Conservation (phyloP, 1,284 basidiomycete genomes). For the Puccinia polysora region DNA sequence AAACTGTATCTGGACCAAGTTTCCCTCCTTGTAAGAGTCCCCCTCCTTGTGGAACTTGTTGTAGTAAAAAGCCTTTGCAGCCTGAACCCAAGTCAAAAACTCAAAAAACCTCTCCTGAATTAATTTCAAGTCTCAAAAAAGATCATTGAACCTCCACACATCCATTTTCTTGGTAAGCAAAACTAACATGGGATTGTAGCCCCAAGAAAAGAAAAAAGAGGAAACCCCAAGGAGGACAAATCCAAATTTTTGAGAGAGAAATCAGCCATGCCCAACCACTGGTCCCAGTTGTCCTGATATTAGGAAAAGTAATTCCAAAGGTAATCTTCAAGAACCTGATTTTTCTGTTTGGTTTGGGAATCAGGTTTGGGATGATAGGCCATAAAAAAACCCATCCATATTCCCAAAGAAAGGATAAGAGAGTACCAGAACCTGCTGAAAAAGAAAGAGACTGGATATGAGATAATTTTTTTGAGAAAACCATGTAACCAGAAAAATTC, state of each 20-base stretch:
- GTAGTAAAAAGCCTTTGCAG: background rate
- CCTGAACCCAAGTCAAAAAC: background rate
- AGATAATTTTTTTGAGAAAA: slow-evolving; percentile 8
- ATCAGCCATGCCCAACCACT: slow-evolving; percentile 49
- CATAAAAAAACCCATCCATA: background rate
- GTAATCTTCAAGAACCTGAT: slow-evolving; percentile 37
- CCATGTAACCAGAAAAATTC: slow-evolving; percentile 15
- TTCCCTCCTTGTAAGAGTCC: too few species aligned
- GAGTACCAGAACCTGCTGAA: background rate
- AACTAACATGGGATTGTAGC: slow-evolving; percentile 52
- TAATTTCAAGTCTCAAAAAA: background rate
- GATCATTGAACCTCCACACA: slow-evolving; percentile 17
- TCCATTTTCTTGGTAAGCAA: background rate
- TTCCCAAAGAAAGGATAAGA: background rate
- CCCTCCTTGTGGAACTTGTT: too few species aligned
- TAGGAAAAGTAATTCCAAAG: slow-evolving; percentile 45
- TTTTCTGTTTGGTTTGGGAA: slow-evolving; percentile 4
- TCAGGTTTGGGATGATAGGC: slow-evolving; percentile 24
- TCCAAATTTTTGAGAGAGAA: slow-evolving; percentile 53
- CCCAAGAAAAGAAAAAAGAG: slow-evolving; percentile 56
- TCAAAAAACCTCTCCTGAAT: background rate
- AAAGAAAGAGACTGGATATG: background rate
- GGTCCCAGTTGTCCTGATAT: slow-evolving; percentile 47
- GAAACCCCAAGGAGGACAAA: slow-evolving; percentile 50
- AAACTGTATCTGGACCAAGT: too few species aligned